phyloP scores from a whole-genome alignment of 352 stramenopile genomes.

The Phytophthora litchii region DNA sequence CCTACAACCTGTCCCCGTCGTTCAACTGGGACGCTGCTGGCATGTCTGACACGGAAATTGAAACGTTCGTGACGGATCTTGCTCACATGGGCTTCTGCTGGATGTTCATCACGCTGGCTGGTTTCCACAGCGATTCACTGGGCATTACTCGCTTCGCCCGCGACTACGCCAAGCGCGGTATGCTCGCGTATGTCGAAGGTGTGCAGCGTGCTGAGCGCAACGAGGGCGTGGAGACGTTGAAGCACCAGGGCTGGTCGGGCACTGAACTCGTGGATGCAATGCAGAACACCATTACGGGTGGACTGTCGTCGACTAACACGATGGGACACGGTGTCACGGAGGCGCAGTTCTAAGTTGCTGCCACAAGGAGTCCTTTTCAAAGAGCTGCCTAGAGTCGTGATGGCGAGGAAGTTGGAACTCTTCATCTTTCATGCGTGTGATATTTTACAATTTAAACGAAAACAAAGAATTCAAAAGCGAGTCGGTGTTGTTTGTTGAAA shows the following conservation, averaged over 20 bases:
- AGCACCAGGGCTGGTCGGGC: slow-evolving; percentile 98
- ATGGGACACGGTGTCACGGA: slow-evolving; percentile 98
- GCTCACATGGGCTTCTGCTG: slow-evolving; percentile 96
- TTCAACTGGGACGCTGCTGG: slow-evolving; percentile 99
- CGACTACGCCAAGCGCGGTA: slow-evolving; percentile 89
- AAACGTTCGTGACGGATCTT: slow-evolving; percentile 95
- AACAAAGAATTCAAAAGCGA: slow-evolving; percentile 29
- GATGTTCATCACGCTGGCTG: slow-evolving; percentile 99
- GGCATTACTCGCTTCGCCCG: slow-evolving; percentile 95
- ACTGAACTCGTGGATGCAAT: slow-evolving; percentile 97
- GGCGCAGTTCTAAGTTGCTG: slow-evolving; percentile 91
- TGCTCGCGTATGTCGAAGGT: slow-evolving; percentile 97
- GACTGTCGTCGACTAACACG: slow-evolving; percentile 95
- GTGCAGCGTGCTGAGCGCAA: slow-evolving; percentile 96
- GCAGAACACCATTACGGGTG: slow-evolving; percentile 95
- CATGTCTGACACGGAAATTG: slow-evolving; percentile 95
- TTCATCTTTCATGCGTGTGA: slow-evolving; percentile 37
- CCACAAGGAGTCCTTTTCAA: slow-evolving; percentile 7
- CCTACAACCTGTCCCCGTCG: slow-evolving; percentile 98
- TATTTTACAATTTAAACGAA: slow-evolving; percentile 36
- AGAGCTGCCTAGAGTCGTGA: slow-evolving; percentile 15
- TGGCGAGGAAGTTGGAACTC: slow-evolving; percentile 17
- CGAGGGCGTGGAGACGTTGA: slow-evolving; percentile 95
- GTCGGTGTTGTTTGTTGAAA: background rate
- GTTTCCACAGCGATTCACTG: slow-evolving; percentile 98